Evolutionary conservation across 1,139 yeast species (phyloP).

Genomic region (Candida glucosophila): DNA sequence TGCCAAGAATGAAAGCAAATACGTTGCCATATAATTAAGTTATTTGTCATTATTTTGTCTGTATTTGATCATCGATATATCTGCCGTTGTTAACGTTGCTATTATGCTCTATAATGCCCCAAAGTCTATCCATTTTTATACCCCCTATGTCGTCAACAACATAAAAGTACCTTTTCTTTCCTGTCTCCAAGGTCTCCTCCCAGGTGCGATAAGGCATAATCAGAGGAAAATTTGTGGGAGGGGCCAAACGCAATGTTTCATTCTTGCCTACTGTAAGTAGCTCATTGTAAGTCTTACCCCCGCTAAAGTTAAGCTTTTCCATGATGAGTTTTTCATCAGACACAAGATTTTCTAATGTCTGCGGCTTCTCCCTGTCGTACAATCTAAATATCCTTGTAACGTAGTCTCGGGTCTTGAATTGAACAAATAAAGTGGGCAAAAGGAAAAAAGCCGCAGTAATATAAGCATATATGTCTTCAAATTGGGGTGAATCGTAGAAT

Average conservation of each 20-base stretch:
- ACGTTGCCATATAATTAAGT: no score
- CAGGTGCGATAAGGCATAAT: slow-evolving; percentile 55
- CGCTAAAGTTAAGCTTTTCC: slow-evolving; percentile 61
- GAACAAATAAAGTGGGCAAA: slow-evolving; percentile 42
- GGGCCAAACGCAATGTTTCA: slow-evolving; percentile 29
- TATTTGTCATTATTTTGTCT: no score
- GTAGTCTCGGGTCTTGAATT: slow-evolving; percentile 55
- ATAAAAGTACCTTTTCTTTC: slow-evolving; percentile 36
- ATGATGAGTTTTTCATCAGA: slow-evolving; percentile 57
- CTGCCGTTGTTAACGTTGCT: slow-evolving; percentile 65
- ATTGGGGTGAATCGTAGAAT: slow-evolving; percentile 46
- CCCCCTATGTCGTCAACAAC: slow-evolving; percentile 75
- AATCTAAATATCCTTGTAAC: slow-evolving; percentile 67
- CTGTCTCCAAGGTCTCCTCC: slow-evolving; percentile 36
- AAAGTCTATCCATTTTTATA: slow-evolving; percentile 69
- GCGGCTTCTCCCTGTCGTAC: slow-evolving; percentile 55
- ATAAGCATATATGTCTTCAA: slow-evolving; percentile 47
- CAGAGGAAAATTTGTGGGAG: slow-evolving; percentile 16
- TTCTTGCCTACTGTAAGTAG: slow-evolving; percentile 43
- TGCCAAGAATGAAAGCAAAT: no score
- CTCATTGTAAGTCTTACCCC: slow-evolving; percentile 58
- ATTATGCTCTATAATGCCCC: slow-evolving; percentile 71
- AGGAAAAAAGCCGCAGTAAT: slow-evolving; percentile 29
- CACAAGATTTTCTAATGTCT: slow-evolving; percentile 53
- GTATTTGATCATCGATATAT: slow-evolving; percentile 14